These are phyloP conservation scores for Didymella lethalis DNA, from an alignment of 2,329 filamentous ascomycete species.

Conservation along the genomic window DNA sequence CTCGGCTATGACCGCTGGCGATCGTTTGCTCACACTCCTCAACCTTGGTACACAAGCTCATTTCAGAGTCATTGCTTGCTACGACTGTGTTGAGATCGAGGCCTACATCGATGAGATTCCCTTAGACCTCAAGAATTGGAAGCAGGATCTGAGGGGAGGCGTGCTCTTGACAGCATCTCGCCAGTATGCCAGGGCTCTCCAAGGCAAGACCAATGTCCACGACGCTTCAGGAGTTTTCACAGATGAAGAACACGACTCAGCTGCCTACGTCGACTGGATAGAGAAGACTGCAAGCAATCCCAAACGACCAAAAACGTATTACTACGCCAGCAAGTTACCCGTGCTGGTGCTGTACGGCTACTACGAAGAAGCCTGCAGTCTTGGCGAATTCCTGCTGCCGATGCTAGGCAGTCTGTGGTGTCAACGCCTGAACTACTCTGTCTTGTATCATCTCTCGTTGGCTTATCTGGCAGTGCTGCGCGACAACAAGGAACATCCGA, in stretches of 20 bases:
- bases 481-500: slow-evolving; percentile 46
- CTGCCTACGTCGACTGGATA: slow-evolving; percentile 62
- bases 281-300: slow-evolving; percentile 62
- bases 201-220: slow-evolving; percentile 71
- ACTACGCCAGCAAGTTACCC: slow-evolving; percentile 64
- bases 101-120: slow-evolving; percentile 75
- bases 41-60: slow-evolving; percentile 73
- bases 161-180: slow-evolving; percentile 71
- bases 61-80: slow-evolving; percentile 73
- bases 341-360: slow-evolving; percentile 55
- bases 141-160: slow-evolving; percentile 74
- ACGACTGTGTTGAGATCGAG: slow-evolving; percentile 74
- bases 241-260: slow-evolving; percentile 71
- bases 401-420: slow-evolving; percentile 55
- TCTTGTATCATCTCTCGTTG: slow-evolving; percentile 55
- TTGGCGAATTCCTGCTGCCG: slow-evolving; percentile 53
- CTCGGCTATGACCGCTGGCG: slow-evolving; percentile 70
- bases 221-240: slow-evolving; percentile 67
- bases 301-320: slow-evolving; percentile 70
- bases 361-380: slow-evolving; percentile 51
- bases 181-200: slow-evolving; percentile 73
- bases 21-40: slow-evolving; percentile 74
- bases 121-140: slow-evolving; percentile 77
- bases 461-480: slow-evolving; percentile 52
- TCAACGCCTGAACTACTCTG: slow-evolving; percentile 54